These are phyloP conservation scores for Volvox africanus DNA, from an alignment of 139 green algal genomes.

Conservation along the genomic window DNA sequence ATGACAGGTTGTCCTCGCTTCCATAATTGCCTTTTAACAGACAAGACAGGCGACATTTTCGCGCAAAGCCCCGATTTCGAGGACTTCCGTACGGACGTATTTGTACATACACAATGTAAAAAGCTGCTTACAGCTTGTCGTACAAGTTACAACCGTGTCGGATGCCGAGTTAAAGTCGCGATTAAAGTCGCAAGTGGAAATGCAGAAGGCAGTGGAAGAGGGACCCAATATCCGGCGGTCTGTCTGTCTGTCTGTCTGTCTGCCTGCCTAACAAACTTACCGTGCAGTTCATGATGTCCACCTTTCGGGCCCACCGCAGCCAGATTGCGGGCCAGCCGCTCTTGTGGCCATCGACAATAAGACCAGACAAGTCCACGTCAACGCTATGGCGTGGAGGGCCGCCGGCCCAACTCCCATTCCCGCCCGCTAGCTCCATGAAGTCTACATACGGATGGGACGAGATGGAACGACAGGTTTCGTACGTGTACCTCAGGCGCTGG, in stretches of 20 bases:
- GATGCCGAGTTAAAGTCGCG: too few relatives aligned
- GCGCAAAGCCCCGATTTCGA: neutral
- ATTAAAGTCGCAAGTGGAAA: too few relatives aligned
- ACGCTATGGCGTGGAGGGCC: conserved; percentile 11
- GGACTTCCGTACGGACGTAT: neutral
- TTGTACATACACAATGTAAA: neutral
- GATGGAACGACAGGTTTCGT: neutral
- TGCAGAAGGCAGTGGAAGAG: too few relatives aligned
- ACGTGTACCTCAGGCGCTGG: neutral
- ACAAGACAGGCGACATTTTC: neutral
- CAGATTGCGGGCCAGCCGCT: conserved; percentile 37
- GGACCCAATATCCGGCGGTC: too few relatives aligned
- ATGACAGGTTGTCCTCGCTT: too few relatives aligned
- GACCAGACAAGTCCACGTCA: neutral
- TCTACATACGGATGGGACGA: neutral
- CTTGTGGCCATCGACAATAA: neutral
- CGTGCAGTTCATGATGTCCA: neutral
- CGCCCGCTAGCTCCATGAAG: conserved; percentile 16
- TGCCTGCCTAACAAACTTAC: too few relatives aligned
- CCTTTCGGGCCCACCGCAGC: conserved; percentile 13
- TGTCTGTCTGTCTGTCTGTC: too few relatives aligned
- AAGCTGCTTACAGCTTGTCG: neutral
- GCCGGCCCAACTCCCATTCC: neutral
- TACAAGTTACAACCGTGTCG: too few relatives aligned
- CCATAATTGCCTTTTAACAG: too few relatives aligned